Evolutionary conservation across 1,284 basidiomycete genomes (phyloP).

Genomic region (Boletellus deceptivus): DNA sequence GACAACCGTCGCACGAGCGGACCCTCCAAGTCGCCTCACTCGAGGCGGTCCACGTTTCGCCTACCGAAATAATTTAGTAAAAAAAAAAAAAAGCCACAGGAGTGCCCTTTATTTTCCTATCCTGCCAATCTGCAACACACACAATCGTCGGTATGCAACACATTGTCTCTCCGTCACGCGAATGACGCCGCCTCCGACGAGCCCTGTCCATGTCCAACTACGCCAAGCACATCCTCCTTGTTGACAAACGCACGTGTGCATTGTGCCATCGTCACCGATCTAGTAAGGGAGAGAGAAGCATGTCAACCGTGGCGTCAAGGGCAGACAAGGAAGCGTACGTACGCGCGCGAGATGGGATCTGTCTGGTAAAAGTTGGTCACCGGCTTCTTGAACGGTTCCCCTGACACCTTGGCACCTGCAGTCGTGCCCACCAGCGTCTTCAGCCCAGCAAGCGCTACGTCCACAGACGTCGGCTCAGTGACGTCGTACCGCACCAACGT

Average conservation of each 20-base stretch:
- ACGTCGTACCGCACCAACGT: conserved; percentile 86
- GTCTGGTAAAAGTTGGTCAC: conserved; percentile 97
- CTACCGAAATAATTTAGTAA: too few species aligned
- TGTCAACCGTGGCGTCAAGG: neutral
- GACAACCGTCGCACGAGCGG: too few species aligned
- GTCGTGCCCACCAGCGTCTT: conserved; percentile 55
- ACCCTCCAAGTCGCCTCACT: too few species aligned
- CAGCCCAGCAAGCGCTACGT: conserved; percentile 72
- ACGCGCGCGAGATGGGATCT: conserved; percentile 85
- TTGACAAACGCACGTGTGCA: conserved; percentile 77
- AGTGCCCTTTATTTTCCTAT: too few species aligned
- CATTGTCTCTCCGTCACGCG: conserved; percentile 33
- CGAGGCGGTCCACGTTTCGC: too few species aligned
- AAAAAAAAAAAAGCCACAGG: neutral
- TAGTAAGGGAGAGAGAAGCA: conserved; percentile 25
- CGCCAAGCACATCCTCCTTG: conserved; percentile 35
- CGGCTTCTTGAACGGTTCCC: conserved; percentile 72
- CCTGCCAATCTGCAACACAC: too few species aligned
- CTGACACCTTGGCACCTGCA: conserved; percentile 55
- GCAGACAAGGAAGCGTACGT: conserved; percentile 35
- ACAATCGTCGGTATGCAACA: too few species aligned
- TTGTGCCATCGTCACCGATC: conserved; percentile 85
- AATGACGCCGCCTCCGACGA: conserved; percentile 41
- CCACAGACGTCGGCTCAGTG: conserved; percentile 75
- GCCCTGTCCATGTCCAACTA: conserved; percentile 33